phyloP scores from a whole-genome alignment of 352 stramenopile species.

The Plasmopara halstedii region DNA sequence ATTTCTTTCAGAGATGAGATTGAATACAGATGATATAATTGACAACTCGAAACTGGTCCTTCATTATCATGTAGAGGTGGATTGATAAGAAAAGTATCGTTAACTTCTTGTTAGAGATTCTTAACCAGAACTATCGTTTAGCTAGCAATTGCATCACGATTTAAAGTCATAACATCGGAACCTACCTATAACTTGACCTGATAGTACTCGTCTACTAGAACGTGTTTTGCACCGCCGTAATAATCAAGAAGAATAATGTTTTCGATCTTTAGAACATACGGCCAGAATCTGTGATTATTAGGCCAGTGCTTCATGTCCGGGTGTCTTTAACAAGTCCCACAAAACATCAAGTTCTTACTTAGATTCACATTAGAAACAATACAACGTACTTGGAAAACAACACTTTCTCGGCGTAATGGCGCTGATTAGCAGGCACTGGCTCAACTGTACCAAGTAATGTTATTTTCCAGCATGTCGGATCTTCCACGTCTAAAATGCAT shows the following conservation, averaged over 20 bases:
- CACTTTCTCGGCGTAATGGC: slow-evolving; percentile 39
- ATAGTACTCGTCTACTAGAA: slow-evolving; percentile 61
- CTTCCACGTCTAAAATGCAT: slow-evolving; percentile 60
- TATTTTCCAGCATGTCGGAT: slow-evolving; percentile 70
- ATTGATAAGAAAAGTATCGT: too few species aligned
- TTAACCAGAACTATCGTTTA: too few species aligned
- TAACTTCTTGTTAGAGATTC: too few species aligned
- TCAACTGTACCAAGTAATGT: slow-evolving; percentile 45
- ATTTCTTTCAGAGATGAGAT: too few species aligned
- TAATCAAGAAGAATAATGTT: slow-evolving; percentile 63
- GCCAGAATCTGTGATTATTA: slow-evolving; percentile 41
- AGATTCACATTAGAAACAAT: not conserved
- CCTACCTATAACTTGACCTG: slow-evolving; percentile 35
- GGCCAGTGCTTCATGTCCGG: slow-evolving; percentile 64
- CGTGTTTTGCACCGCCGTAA: slow-evolving; percentile 63
- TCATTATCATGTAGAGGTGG: too few species aligned
- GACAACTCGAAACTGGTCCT: too few species aligned
- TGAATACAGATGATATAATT: too few species aligned
- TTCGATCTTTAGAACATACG: slow-evolving; percentile 48
- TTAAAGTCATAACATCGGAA: too few species aligned
- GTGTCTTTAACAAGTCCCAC: slow-evolving; percentile 25
- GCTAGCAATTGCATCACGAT: too few species aligned
- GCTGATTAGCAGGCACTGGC: slow-evolving; percentile 33
- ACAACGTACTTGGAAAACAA: slow-evolving; percentile 65
- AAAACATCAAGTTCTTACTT: not conserved